phyloP scores from a whole-genome alignment of 345 rosid genomes.

The Moricandia arvensis region DNA sequence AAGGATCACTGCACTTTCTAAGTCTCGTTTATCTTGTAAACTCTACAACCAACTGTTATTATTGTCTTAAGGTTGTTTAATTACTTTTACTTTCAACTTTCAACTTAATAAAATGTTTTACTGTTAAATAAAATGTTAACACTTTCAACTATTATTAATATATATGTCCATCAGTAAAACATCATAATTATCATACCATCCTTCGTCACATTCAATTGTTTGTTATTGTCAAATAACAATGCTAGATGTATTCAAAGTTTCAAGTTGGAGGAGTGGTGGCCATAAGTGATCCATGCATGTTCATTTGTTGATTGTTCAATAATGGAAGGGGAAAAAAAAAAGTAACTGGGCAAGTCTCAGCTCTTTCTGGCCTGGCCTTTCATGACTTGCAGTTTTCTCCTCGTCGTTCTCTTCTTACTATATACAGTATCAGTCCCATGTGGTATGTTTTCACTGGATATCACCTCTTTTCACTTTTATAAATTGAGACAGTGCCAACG shows the following conservation, averaged over 20 bases:
- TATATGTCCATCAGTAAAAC: not conserved
- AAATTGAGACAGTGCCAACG: conserved; percentile 5
- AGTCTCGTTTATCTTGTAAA: conserved; percentile 11
- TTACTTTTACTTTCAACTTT: too few relatives aligned
- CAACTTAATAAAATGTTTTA: too few relatives aligned
- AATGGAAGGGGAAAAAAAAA: conserved; percentile 15
- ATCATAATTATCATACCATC: not conserved
- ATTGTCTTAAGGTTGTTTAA: too few relatives aligned
- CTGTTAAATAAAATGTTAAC: too few relatives aligned
- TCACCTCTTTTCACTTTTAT: conserved; percentile 8
- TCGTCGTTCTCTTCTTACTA: conserved; percentile 29
- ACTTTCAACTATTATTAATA: too few relatives aligned
- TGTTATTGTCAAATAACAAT: not conserved
- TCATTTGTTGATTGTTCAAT: conserved; percentile 17
- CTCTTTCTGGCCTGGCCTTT: conserved; percentile 34
- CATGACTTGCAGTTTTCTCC: conserved; percentile 31
- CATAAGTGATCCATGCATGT: conserved; percentile 25
- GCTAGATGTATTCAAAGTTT: not conserved
- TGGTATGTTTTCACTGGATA: conserved; percentile 21
- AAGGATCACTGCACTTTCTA: conserved; percentile 56
- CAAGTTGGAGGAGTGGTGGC: conserved; percentile 30
- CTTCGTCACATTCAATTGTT: not conserved
- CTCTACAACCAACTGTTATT: not conserved
- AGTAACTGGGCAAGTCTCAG: conserved; percentile 28
- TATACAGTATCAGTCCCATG: conserved; percentile 7